Conservation (phyloP, 73 alveolate genomes). For the Diophrys sp. region DNA sequence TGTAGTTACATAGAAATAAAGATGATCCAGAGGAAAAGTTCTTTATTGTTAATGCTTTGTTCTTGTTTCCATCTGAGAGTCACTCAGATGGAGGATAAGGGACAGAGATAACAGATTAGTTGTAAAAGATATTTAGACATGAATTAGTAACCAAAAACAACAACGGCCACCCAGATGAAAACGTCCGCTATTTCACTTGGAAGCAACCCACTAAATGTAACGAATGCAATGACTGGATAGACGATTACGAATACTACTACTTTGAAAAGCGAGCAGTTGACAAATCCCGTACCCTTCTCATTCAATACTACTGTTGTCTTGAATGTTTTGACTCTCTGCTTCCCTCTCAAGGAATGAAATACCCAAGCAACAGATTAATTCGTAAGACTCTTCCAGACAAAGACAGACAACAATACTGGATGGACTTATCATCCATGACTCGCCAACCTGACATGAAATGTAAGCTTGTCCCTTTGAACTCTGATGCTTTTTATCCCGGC, state of each 20-base stretch:
- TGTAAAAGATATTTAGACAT: slow-evolving; percentile 52
- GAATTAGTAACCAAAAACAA: slow-evolving; percentile 36
- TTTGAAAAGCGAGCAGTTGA: slow-evolving; percentile 52
- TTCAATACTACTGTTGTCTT: slow-evolving; percentile 44
- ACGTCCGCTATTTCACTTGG: slow-evolving; percentile 42
- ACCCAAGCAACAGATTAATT: slow-evolving; percentile 35
- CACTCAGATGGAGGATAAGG: background rate
- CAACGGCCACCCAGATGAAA: slow-evolving; percentile 25
- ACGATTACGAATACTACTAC: slow-evolving; percentile 45
- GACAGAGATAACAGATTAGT: background rate
- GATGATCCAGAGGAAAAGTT: slow-evolving; percentile 28
- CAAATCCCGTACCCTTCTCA: slow-evolving; percentile 12
- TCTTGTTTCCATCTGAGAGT: background rate
- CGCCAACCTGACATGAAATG: slow-evolving; percentile 15
- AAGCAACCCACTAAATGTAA: slow-evolving; percentile 42
- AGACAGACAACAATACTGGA: slow-evolving; percentile 11
- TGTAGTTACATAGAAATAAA: slow-evolving; percentile 39
- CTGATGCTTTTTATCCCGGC: slow-evolving; percentile 6
- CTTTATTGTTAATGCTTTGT: slow-evolving; percentile 20
- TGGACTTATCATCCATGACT: slow-evolving; percentile 16
- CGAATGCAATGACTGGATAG: slow-evolving; percentile 41
- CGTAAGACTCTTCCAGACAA: too few species aligned
- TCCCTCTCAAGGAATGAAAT: slow-evolving; percentile 33
- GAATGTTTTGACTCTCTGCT: slow-evolving; percentile 42
- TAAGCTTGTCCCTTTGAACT: slow-evolving; percentile 21